Percentiles rank a stretch among this genome's conserved stretches.
Evolutionary conservation across 139 green algal genomes (phyloP).

Genomic region (Closterium sp.): DNA sequence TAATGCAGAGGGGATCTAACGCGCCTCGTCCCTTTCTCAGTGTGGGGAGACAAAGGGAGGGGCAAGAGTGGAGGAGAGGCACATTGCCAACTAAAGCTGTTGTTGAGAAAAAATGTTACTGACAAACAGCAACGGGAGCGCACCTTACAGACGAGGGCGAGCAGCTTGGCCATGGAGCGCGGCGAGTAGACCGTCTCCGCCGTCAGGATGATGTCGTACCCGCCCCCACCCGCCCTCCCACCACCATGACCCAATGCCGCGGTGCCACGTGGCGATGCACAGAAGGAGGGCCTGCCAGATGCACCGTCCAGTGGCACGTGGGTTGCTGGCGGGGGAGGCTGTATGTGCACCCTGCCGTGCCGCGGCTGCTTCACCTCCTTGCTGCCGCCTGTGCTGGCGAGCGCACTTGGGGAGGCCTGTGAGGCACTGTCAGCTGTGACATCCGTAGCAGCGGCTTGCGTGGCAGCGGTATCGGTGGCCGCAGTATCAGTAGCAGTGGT

Average conservation of each 20-base stretch:
- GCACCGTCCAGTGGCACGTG: neutral
- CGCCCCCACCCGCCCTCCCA: neutral
- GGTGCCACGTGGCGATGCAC: neutral
- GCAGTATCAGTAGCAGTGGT: too few species aligned
- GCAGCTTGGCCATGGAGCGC: conserved; percentile 16
- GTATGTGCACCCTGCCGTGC: neutral
- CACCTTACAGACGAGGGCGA: conserved; percentile 43
- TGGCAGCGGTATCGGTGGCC: too few species aligned
- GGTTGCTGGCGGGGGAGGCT: neutral
- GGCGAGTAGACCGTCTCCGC: conserved; percentile 47
- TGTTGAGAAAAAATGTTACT: too few species aligned
- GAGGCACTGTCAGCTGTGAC: too few species aligned
- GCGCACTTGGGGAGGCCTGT: too few species aligned
- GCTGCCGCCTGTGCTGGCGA: neutral
- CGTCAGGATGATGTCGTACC: conserved; percentile 50
- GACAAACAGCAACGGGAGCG: neutral
- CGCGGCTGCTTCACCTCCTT: neutral
- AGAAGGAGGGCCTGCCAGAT: conserved; percentile 22
- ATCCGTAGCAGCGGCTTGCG: too few species aligned
- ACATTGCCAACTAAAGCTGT: too few species aligned
- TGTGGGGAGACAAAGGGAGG: too few species aligned
- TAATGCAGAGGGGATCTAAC: too few species aligned
- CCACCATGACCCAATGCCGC: neutral
- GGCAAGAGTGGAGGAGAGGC: too few species aligned
- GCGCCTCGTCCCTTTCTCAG: too few species aligned